Percentiles rank a stretch among this genome's conserved stretches.
These are phyloP conservation scores for Coprinopsis cinerea DNA, from an alignment of 768 basidiomycete species.

Conservation along the genomic window DNA sequence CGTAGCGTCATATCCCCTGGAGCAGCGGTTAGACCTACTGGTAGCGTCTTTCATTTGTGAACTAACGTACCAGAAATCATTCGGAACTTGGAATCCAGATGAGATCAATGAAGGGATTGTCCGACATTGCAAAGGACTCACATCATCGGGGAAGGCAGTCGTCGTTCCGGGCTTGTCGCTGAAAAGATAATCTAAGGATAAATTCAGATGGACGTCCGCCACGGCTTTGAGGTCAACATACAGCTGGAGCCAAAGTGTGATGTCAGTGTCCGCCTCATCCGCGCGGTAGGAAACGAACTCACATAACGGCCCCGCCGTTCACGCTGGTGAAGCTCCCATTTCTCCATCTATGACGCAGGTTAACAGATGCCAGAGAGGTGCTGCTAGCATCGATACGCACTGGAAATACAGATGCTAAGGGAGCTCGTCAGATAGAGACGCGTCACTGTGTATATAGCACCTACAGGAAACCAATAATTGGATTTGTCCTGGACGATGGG, in stretches of 20 bases:
- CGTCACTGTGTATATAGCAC: not conserved
- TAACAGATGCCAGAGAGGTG: not conserved
- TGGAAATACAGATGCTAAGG: conserved; percentile 43
- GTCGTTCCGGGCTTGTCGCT: conserved; percentile 39
- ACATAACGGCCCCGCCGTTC: conserved; percentile 42
- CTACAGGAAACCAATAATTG: conserved; percentile 13
- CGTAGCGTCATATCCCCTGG: conserved; percentile 39
- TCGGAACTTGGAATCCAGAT: conserved; percentile 33
- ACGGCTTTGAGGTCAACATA: conserved; percentile 3
- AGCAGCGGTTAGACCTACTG: not conserved
- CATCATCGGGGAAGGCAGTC: conserved; percentile 51
- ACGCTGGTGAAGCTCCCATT: conserved; percentile 42
- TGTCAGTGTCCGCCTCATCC: not conserved
- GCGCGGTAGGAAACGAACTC: conserved; percentile 7
- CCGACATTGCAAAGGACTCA: conserved; percentile 20
- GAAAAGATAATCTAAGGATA: conserved; percentile 41
- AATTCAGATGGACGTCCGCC: not conserved
- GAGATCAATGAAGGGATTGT: conserved; percentile 3
- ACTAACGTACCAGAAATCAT: conserved; percentile 45
- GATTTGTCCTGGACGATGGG: conserved; percentile 21
- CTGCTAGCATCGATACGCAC: conserved; percentile 13
- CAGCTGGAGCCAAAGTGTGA: conserved; percentile 8
- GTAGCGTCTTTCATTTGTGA: not conserved
- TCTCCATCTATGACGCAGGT: conserved; percentile 27
- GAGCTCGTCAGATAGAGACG: not conserved